Base-by-base conservation (phyloP, 768 basidiomycete genomes). In the Lactarius trivialis region DNA sequence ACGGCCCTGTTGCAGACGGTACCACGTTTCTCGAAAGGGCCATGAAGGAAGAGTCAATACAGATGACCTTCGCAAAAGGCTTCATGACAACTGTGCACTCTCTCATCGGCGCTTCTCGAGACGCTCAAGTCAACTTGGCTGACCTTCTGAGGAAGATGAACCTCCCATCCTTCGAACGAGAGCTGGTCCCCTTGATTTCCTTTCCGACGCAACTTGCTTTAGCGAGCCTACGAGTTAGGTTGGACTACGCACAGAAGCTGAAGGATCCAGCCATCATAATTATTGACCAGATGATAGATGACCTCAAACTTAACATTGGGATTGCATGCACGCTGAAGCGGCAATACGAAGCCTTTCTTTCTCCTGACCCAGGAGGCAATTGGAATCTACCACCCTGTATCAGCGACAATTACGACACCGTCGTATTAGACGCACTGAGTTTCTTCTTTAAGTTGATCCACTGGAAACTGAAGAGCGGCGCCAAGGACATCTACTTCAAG, bases 141-240 rank as follows among this genome's bases (percentile, higher is more conserved):
- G 75, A 81, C 21, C 76, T 85, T 56, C 93, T 98, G 74, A 79
- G 82, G 68, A 83, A 89, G 68, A 91, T 98, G 86, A 89, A 92
- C 70, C 84, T 99, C 3, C 95, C 95, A 11, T 87, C 85, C 5
- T 96, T 97, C 72, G 90, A 93, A 72, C 82, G 83, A 60, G 92
- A 96, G 67, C 82, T 98, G 21, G 85, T 94, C 11, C 88, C 91
- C 43, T 81, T 98, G 64, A 95, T 97, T 64, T 88, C 92, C n/a
- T 98, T 98, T 76, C 93, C 97, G 7, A 96, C 93, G 24, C 89
- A 91, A 70, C 86, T 99, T 55, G 89, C 94, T 5, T 91, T 97
- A 70, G 95, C 94, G 43, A 86, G 88, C 60, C 80, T 99, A 60
- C 91, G 89, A 53, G 85, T 96, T 45, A 89, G 93, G 55, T 81